Base-by-base conservation (phyloP, 164 flowering plant genomes). In the Amborella trichopoda region DNA sequence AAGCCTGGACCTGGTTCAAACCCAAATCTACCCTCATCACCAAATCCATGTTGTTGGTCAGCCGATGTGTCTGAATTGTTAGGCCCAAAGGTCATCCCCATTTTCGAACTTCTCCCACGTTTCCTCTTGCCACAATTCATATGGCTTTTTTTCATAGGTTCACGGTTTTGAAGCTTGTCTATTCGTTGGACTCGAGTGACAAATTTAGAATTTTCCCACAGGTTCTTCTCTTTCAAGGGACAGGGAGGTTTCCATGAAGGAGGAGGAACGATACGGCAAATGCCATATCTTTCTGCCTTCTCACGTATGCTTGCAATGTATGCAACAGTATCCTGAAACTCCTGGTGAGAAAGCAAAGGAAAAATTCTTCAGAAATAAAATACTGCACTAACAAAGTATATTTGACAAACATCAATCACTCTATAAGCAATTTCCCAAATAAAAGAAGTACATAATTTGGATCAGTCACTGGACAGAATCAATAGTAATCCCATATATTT, bases 191-290 rank as follows among this genome's bases (percentile, higher is more conserved):
- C 55, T 14, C 82, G 83, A 26, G 99, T 84, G 28, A 61, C 60
- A 75, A 91, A 88, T 52, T 62, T 77, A 36, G 83, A 65, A 49
- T 33, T 44, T 42, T 77, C 80, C 99, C 91, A 84, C 4, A 58
- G 54, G 21, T 44, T 32, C 41, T 76, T 74, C 26, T 83, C 81
- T 61, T 65, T 68, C 1, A 88, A 83, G 55, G 74, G 87, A 56
- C 84, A 84, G 0, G 94, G 88, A 36, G 99, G 99, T 46, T 69
- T 75, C 99, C 99, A 93, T 6, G 85, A 78, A 48, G 89, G 52
- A 16, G 99, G 95, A 51, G 99, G 96, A 45, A 88, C 81, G 59
- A 93, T 83, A 26, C 94, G 81, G 59, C 97, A 88, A 40, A 93
- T 83, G 54, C 99, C 99, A 74, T 74, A 81, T 28, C 47, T 57